A percentile compares a stretch with the other conserved stretches of the same genome.
Conservation (phyloP, 2,329 filamentous ascomycete genomes). For the Cordyceps cateniannulata region DNA sequence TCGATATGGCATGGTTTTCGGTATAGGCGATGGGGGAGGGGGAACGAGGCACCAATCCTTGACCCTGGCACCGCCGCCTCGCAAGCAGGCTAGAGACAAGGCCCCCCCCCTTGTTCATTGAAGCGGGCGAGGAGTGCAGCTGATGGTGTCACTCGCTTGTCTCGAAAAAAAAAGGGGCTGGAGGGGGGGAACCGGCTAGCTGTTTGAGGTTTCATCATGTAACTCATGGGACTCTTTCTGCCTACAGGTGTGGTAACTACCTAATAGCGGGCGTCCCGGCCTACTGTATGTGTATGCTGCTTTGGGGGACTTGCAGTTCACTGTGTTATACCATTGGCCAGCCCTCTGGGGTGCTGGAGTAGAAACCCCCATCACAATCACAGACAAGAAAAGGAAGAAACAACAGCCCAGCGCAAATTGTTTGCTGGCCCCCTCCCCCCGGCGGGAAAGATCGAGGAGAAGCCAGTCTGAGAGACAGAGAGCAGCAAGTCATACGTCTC, state of each 20-base stretch:
- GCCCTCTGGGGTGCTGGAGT: too few species aligned
- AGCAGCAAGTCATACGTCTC: too few species aligned
- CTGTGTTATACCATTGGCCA: not conserved
- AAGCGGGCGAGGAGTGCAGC: not conserved
- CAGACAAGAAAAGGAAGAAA: not conserved
- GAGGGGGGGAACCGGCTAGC: not conserved
- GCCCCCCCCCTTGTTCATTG: not conserved
- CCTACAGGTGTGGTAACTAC: too few species aligned
- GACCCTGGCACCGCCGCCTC: not conserved
- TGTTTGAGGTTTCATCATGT: not conserved
- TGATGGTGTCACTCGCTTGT: not conserved
- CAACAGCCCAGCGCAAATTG: not conserved
- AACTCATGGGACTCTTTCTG: too few species aligned
- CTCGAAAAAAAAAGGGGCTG: not conserved
- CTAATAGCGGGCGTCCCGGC: too few species aligned
- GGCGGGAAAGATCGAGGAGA: not conserved
- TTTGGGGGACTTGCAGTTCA: not conserved
- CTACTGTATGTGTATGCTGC: not conserved
- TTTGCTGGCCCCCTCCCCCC: too few species aligned
- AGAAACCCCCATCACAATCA: not conserved
- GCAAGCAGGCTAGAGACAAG: not conserved
- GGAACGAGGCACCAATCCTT: not conserved
- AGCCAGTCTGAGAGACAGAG: not conserved
- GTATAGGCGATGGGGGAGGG: not conserved
- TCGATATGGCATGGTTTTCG: not conserved